Conservation (phyloP, 805 yeast species). For the Suhomyces emberorum region DNA sequence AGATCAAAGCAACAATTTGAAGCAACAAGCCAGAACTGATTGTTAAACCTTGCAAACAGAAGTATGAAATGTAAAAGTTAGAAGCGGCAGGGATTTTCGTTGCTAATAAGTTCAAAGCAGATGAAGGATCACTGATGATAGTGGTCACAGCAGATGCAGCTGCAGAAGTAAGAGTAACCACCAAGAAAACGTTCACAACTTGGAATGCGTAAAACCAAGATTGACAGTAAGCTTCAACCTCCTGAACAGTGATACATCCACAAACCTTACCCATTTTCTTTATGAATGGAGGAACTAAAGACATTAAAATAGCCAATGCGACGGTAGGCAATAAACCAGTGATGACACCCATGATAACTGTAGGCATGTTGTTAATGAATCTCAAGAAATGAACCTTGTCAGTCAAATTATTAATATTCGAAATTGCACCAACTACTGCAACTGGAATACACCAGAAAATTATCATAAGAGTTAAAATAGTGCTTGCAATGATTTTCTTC, state of each 20-base stretch:
- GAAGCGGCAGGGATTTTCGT: constrained; percentile 23
- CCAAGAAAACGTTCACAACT: constrained; percentile 27
- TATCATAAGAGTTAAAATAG: constrained; percentile 63
- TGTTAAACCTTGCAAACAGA: constrained; percentile 25
- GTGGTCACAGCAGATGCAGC: constrained; percentile 26
- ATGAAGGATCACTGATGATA: constrained; percentile 10
- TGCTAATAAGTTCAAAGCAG: constrained; percentile 20
- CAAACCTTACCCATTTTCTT: constrained; percentile 24
- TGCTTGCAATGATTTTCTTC: constrained; percentile 56
- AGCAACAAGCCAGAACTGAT: constrained; percentile 20
- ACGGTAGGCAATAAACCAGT: constrained; percentile 27
- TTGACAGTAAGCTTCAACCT: constrained; percentile 26
- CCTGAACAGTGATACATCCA: constrained; percentile 23
- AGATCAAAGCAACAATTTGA: constrained; percentile 51
- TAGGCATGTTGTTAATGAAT: constrained; percentile 25
- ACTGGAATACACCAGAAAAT: constrained; percentile 76
- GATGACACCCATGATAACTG: constrained; percentile 21
- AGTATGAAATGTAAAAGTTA: constrained; percentile 25
- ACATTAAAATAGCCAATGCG: constrained; percentile 27
- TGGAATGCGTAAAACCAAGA: constrained; percentile 28
- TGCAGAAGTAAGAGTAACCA: constrained; percentile 24
- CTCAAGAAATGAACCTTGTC: constrained; percentile 21
- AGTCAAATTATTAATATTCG: constrained; percentile 24
- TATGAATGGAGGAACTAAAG: constrained; percentile 26
- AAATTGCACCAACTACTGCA: constrained; percentile 30